These are phyloP conservation scores for Chamaecrista fasciculata DNA, from an alignment of 306 rosid genomes.

Conservation along the genomic window DNA sequence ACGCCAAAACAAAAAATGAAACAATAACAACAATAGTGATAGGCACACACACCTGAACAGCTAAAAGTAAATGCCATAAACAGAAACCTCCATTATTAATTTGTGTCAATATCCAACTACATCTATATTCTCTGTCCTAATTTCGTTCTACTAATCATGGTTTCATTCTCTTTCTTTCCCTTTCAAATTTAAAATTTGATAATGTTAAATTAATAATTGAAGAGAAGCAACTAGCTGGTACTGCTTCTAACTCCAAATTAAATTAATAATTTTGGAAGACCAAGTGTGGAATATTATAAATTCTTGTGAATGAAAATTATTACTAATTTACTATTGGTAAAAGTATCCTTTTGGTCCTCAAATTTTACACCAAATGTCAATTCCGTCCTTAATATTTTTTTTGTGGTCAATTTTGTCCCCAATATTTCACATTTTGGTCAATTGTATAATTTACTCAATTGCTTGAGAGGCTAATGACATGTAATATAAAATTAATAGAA, in stretches of 20 bases:
- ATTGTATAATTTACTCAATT: too few relatives aligned
- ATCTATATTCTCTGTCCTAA: background rate
- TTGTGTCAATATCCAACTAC: conserved; percentile 22
- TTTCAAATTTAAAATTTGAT: background rate
- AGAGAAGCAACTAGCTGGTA: background rate
- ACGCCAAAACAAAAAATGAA: conserved; percentile 14
- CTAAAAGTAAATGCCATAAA: conserved; percentile 21
- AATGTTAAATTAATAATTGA: conserved; percentile 17
- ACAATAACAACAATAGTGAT: conserved; percentile 8
- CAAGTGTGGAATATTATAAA: conserved; percentile 6
- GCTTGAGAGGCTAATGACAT: too few relatives aligned
- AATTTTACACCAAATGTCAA: too few relatives aligned
- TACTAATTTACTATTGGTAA: too few relatives aligned
- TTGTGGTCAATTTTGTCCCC: too few relatives aligned
- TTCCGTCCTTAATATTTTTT: too few relatives aligned
- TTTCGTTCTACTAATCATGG: conserved; percentile 9
- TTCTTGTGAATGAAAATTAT: conserved; percentile 23
- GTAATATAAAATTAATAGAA: too few relatives aligned
- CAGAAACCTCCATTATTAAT: conserved; percentile 38
- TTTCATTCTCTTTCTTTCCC: background rate
- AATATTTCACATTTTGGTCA: too few relatives aligned
- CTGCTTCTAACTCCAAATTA: background rate
- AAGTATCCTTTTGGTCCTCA: too few relatives aligned
- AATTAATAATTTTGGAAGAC: background rate
- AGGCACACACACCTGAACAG: conserved; percentile 35